Percentiles rank a stretch among this genome's conserved stretches.
phyloP scores from a whole-genome alignment of 805 yeast genomes.

The Ogataea pignaliae region DNA sequence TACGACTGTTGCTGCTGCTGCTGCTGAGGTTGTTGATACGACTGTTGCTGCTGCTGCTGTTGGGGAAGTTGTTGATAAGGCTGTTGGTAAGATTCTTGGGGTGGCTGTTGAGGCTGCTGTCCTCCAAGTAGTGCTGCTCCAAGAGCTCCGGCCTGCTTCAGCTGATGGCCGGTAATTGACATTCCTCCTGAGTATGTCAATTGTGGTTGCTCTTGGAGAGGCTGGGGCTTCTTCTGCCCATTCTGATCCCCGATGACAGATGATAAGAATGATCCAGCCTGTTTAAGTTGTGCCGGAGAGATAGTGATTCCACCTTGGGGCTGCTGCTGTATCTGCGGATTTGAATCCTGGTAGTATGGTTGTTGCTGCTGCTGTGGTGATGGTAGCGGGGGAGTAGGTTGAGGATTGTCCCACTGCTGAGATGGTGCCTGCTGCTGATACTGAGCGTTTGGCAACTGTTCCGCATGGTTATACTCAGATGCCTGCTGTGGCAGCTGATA shows the following conservation, averaged over 20 bases:
- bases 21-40: conserved; percentile 4
- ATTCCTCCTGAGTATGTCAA: conserved; percentile 1
- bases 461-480: too few relatives aligned
- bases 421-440: too few relatives aligned
- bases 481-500: not conserved
- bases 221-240: conserved; percentile 1
- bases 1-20: conserved; percentile 4
- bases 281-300: conserved; percentile 10
- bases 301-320: conserved; percentile 7
- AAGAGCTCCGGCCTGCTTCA: conserved; percentile 12
- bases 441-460: too few relatives aligned
- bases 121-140: conserved; percentile 4
- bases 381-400: too few relatives aligned
- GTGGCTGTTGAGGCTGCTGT: conserved; percentile 1
- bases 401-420: too few relatives aligned
- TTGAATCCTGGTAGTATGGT: too few relatives aligned
- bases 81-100: not conserved
- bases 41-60: conserved; percentile 2
- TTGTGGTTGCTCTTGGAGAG: conserved; percentile 6
- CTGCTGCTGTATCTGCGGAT: too few relatives aligned
- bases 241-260: conserved; percentile 5
- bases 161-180: conserved; percentile 9
- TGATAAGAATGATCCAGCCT: conserved; percentile 12
- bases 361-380: too few relatives aligned
- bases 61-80: conserved; percentile 1